Conservation (phyloP, 2,329 filamentous ascomycete genomes). For the Coccinonectria pachysandricola region DNA sequence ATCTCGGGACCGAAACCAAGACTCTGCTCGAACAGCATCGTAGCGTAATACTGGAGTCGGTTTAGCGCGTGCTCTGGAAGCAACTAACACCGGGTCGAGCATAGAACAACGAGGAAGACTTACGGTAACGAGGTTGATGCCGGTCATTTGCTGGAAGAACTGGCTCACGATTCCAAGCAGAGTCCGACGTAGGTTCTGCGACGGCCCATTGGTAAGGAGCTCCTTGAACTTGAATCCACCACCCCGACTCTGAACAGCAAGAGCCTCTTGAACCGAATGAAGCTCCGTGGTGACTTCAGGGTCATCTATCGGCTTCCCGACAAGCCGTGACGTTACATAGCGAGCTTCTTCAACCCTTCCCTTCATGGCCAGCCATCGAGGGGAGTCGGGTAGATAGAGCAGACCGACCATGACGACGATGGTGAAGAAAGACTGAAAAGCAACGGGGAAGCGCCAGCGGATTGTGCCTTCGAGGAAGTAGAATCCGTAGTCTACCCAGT, state of each 20-base stretch:
- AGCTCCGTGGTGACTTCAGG: constrained; percentile 18
- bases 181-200: constrained; percentile 30
- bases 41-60: not conserved
- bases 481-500: constrained; percentile 30
- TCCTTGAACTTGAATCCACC: constrained; percentile 20
- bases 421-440: constrained; percentile 33
- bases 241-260: constrained; percentile 20
- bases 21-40: constrained; percentile 26
- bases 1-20: constrained; percentile 35
- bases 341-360: constrained; percentile 33
- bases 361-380: constrained; percentile 29
- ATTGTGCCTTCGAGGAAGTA: constrained; percentile 24
- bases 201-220: constrained; percentile 34
- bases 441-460: constrained; percentile 35
- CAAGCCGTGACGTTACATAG: constrained; percentile 20
- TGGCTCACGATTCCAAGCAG: constrained; percentile 14
- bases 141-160: constrained; percentile 20
- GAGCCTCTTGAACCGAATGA: constrained; percentile 33
- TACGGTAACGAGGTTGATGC: constrained; percentile 26
- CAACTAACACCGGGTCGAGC: too few species aligned
- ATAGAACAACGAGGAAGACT: too few species aligned
- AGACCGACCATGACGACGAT: constrained; percentile 24
- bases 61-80: too few species aligned
- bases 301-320: constrained; percentile 17
- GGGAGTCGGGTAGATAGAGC: constrained; percentile 33